A percentile compares a stretch with the other conserved stretches of the same genome.
Conservation (phyloP, 345 rosid genomes). For the Heritiera fomes region DNA sequence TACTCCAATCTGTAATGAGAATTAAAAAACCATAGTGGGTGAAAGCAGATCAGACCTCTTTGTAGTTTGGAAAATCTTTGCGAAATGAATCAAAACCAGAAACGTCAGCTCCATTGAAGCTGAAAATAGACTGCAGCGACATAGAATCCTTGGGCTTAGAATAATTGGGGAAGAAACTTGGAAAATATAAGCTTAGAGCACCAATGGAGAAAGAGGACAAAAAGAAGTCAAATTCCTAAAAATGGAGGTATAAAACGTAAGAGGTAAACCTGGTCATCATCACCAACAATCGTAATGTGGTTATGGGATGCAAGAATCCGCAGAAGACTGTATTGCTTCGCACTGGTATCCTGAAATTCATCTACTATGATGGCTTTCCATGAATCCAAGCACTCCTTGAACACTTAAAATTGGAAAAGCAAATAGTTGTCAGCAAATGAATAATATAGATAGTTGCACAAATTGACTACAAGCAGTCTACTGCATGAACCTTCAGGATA, state of each 20-base stretch:
- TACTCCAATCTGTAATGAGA: background rate
- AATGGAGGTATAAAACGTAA: background rate
- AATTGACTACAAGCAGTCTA: conserved; percentile 24
- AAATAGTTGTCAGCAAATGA: conserved; percentile 27
- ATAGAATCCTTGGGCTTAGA: conserved; percentile 7
- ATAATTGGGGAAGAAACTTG: conserved; percentile 5
- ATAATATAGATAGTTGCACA: conserved; percentile 20
- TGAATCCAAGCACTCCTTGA: conserved; percentile 68
- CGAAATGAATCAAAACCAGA: conserved; percentile 94
- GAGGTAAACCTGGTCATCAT: conserved; percentile 83
- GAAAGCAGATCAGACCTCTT: conserved; percentile 57
- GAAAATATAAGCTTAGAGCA: background rate
- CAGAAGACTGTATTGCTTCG: conserved; percentile 80
- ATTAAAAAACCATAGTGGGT: background rate
- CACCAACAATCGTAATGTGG: conserved; percentile 77
- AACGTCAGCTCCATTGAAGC: conserved; percentile 90
- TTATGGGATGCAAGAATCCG: conserved; percentile 73
- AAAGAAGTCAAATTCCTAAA: background rate
- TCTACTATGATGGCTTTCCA: conserved; percentile 89
- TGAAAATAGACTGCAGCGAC: conserved; percentile 77
- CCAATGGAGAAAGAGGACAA: background rate
- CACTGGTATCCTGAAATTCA: conserved; percentile 96
- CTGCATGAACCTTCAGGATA: conserved; percentile 70
- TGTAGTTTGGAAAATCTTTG: conserved; percentile 68
- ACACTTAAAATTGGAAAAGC: conserved; percentile 46